These are phyloP conservation scores for Cerrena zonata DNA, from an alignment of 1,284 basidiomycete species.

Conservation along the genomic window DNA sequence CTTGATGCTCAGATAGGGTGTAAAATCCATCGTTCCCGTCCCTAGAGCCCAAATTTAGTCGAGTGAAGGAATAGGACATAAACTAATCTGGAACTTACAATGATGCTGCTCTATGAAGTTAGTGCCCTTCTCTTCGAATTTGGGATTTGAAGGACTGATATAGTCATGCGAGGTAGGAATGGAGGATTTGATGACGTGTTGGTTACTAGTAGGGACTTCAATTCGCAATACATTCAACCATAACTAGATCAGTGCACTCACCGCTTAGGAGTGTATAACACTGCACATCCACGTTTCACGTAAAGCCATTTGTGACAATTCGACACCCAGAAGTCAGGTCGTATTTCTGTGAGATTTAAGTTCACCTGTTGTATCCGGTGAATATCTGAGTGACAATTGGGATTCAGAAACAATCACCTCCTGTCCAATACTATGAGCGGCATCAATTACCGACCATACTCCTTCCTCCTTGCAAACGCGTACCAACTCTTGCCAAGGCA, in stretches of 20 bases:
- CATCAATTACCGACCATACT: conserved; percentile 73
- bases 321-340: conserved; percentile 78
- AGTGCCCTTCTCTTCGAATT: conserved; percentile 19
- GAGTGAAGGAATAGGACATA: neutral
- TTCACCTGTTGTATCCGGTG: conserved; percentile 24
- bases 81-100: conserved; percentile 36
- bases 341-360: conserved; percentile 52
- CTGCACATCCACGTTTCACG: conserved; percentile 65
- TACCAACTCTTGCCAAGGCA: conserved; percentile 80
- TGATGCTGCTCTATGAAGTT: conserved; percentile 57
- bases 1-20: conserved; percentile 48
- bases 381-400: neutral
- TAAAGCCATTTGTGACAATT: conserved; percentile 85
- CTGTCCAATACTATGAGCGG: conserved; percentile 75
- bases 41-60: conserved; percentile 34
- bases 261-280: conserved; percentile 77
- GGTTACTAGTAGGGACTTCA: conserved; percentile 50
- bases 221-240: neutral
- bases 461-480: conserved; percentile 64
- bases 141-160: conserved; percentile 31
- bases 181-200: conserved; percentile 67
- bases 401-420: conserved; percentile 14
- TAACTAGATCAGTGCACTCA: conserved; percentile 24
- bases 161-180: conserved; percentile 72
- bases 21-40: conserved; percentile 65